These are phyloP conservation scores for Epichloe uncinata DNA, from an alignment of 2,329 filamentous ascomycete genomes.

Conservation along the genomic window DNA sequence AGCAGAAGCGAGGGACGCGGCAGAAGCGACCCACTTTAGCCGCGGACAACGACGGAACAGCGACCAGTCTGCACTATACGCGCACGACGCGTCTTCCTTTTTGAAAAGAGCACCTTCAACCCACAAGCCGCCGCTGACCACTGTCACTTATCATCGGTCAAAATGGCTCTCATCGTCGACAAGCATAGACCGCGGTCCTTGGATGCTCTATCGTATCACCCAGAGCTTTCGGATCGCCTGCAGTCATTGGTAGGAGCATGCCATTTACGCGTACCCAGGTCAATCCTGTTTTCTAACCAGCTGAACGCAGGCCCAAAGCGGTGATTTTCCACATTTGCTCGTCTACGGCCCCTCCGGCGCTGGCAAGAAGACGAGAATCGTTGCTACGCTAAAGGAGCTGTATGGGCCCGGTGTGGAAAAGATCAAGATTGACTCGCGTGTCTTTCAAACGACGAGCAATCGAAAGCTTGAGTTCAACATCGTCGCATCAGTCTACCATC, in stretches of 20 bases:
- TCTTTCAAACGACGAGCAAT: slow-evolving; percentile 91
- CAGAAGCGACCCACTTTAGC: background rate
- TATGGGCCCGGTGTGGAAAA: slow-evolving; percentile 97
- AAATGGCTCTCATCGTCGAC: slow-evolving; percentile 58
- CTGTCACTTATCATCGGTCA: slow-evolving; percentile 7
- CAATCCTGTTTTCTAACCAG: background rate
- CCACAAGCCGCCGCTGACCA: slow-evolving; percentile 4
- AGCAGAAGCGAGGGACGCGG: too few relatives aligned
- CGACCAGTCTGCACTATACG: slow-evolving; percentile 21
- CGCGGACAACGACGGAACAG: background rate
- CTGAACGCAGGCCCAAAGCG: slow-evolving; percentile 65
- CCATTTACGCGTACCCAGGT: background rate
- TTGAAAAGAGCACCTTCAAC: slow-evolving; percentile 12
- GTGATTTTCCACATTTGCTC: slow-evolving; percentile 94
- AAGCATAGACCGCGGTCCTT: slow-evolving; percentile 63
- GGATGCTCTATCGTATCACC: slow-evolving; percentile 72
- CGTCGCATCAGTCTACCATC: slow-evolving; percentile 90
- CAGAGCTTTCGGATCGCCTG: slow-evolving; percentile 75
- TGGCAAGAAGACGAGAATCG: slow-evolving; percentile 94
- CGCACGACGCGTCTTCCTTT: slow-evolving; percentile 20
- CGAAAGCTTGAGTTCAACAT: slow-evolving; percentile 99
- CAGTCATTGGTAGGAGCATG: slow-evolving; percentile 57
- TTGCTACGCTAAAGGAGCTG: slow-evolving; percentile 86
- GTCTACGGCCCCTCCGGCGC: slow-evolving; percentile 94
- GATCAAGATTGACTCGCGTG: slow-evolving; percentile 96